Evolutionary conservation across 2,329 filamentous ascomycete species (phyloP).

Genomic region (Graphilbum sp.): DNA sequence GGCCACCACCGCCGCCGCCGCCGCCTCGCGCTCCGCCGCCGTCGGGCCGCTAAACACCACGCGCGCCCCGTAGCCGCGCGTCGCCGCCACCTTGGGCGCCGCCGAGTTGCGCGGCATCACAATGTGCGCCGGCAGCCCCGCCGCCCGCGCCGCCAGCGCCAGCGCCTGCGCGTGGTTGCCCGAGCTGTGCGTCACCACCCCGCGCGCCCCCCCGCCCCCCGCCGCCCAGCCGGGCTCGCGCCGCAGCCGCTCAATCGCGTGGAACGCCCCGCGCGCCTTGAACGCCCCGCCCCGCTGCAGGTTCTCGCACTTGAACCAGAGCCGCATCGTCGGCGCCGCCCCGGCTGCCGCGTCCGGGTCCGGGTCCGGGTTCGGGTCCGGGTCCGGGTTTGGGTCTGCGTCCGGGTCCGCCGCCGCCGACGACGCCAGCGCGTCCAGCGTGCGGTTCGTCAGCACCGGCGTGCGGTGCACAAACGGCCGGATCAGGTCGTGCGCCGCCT

Average conservation of each 20-base stretch:
- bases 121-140: slow-evolving; percentile 65
- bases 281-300: slow-evolving; percentile 82
- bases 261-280: slow-evolving; percentile 81
- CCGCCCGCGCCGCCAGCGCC: slow-evolving; percentile 62
- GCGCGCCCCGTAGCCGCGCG: slow-evolving; percentile 57
- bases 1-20: slow-evolving; percentile 49
- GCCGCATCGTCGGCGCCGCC: slow-evolving; percentile 46
- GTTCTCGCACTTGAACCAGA: slow-evolving; percentile 97
- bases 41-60: slow-evolving; percentile 76
- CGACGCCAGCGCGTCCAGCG: slow-evolving; percentile 59
- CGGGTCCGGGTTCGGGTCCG: too few species aligned
- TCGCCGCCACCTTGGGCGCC: slow-evolving; percentile 75
- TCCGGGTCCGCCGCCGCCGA: too few species aligned
- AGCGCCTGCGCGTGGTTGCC: slow-evolving; percentile 93
- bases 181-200: slow-evolving; percentile 81
- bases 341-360: background rate
- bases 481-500: slow-evolving; percentile 57
- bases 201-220: slow-evolving; percentile 40
- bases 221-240: slow-evolving; percentile 43
- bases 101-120: slow-evolving; percentile 83
- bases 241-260: slow-evolving; percentile 59
- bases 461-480: slow-evolving; percentile 64
- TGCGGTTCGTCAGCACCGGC: slow-evolving; percentile 64
- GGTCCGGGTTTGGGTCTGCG: slow-evolving; percentile 11
- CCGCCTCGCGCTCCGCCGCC: slow-evolving; percentile 57